These are phyloP conservation scores for Collybia nuda DNA, from an alignment of 768 basidiomycete species.

Conservation along the genomic window DNA sequence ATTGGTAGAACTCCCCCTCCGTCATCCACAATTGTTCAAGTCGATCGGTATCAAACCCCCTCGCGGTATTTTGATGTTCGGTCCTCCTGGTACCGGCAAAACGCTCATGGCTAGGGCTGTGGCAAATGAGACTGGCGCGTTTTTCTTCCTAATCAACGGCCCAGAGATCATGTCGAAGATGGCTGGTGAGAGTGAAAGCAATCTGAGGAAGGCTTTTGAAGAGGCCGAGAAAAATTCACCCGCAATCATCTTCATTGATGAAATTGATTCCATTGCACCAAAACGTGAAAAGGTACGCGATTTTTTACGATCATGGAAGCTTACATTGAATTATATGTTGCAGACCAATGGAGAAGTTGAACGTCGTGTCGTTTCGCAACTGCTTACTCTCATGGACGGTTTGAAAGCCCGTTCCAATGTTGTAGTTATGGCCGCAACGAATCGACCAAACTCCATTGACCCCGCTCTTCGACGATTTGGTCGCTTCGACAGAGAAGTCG, in stretches of 20 bases:
- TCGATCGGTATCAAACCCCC: conserved; percentile 99
- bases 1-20: conserved; percentile 95
- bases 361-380: conserved; percentile 97
- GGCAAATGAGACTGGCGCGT: conserved; percentile 98
- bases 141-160: conserved; percentile 99
- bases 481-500: conserved; percentile 98
- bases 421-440: conserved; percentile 99
- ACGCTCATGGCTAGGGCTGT: conserved; percentile 99
- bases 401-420: conserved; percentile 98
- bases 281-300: conserved; percentile 93
- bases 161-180: conserved; percentile 99
- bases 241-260: conserved; percentile 99
- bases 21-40: conserved; percentile 99
- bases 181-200: conserved; percentile 98
- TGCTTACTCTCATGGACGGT: conserved; percentile 98
- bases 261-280: conserved; percentile 98
- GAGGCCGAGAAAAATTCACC: conserved; percentile 99
- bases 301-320: neutral
- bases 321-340: neutral
- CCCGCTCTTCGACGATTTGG: conserved; percentile 98
- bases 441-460: conserved; percentile 98
- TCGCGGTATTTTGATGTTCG: conserved; percentile 97
- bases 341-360: conserved; percentile 99
- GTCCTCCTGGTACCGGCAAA: conserved; percentile 99
- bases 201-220: conserved; percentile 97